Evolutionary conservation across 106 monocot genomes (phyloP), one percentile per base, ranked within the genome.

Genomic region (Acorus calamus): DNA sequence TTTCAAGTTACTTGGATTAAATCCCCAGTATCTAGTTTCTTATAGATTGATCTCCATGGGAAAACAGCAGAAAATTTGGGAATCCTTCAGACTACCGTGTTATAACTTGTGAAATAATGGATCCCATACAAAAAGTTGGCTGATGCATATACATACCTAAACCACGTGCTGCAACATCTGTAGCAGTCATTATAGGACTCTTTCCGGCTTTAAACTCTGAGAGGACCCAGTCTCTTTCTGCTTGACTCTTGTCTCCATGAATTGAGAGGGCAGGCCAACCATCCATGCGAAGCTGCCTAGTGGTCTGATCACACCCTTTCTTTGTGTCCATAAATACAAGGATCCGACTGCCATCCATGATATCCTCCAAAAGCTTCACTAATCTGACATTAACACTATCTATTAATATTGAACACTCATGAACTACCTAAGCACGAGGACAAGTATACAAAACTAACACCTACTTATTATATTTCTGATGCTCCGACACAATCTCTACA

Each of bases 401-500:
- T 3, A 42, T 53, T 42, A 14, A 46, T 2, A 7, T 54, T 49
- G 42, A 74, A 64, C 46, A 46, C 55, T 56, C 44, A 50, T 56
- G 7, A 49, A 53, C n/a, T 55, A 50, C 11, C 44, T 58, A n/a
- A 43, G 41, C 50, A 55, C 14, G 8, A 43, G 52, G 43, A 47
- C 0, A 10, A 72, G 44, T 7, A 4, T 64, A 7, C n/a, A 58
- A 46, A 59, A 14, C 14, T 6, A 12, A 50, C 42, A 56, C 87
- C 65, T 83, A 98, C 96, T 98, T 98, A 80, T 85, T 98, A 77
- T 98, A 98, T 77, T 98, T 96, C 77, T 96, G 90, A 83, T 72
- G 80, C 83, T 96, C 94, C 46, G 94, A 79, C 44, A 98, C 59
- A 61, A 98, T 92, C 69, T 98, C 96, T 44, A 98, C 96, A 70